Evolutionary conservation across 2,329 filamentous ascomycete species (phyloP).

Genomic region (Rutstroemia sp.): DNA sequence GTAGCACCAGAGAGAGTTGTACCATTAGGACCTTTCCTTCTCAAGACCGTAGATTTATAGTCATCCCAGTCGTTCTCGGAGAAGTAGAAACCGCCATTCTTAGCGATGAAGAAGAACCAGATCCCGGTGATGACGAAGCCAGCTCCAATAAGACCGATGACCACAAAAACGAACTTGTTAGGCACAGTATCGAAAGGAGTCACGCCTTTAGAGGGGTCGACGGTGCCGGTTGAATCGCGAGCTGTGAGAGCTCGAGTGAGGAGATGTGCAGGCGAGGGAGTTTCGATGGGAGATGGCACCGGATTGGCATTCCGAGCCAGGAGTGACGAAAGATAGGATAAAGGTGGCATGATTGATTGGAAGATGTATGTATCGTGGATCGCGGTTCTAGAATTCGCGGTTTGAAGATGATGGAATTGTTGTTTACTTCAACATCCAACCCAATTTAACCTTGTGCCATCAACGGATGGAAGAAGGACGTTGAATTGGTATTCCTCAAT

Average conservation of each 20-base stretch:
- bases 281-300: constrained; percentile 1
- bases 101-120: constrained; percentile 99
- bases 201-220: constrained; percentile 39
- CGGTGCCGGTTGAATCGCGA: constrained; percentile 9
- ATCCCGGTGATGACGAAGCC: constrained; percentile 68
- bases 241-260: constrained; percentile 7
- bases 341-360: constrained; percentile 22
- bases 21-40: constrained; percentile 83
- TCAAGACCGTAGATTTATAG: constrained; percentile 90
- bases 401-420: neutral
- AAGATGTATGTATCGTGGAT: neutral
- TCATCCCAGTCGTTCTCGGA: constrained; percentile 89
- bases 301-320: constrained; percentile 14
- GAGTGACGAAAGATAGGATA: constrained; percentile 20
- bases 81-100: constrained; percentile 90
- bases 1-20: constrained; percentile 79
- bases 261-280: neutral
- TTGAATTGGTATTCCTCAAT: neutral
- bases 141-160: constrained; percentile 79
- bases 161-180: constrained; percentile 68
- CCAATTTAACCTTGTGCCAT: constrained; percentile 1
- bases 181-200: constrained; percentile 43
- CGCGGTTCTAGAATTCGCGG: neutral
- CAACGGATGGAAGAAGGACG: neutral
- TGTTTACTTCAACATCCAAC: constrained; percentile 6